Conservation (phyloP, 352 stramenopile genomes). For the Albugo candida region DNA sequence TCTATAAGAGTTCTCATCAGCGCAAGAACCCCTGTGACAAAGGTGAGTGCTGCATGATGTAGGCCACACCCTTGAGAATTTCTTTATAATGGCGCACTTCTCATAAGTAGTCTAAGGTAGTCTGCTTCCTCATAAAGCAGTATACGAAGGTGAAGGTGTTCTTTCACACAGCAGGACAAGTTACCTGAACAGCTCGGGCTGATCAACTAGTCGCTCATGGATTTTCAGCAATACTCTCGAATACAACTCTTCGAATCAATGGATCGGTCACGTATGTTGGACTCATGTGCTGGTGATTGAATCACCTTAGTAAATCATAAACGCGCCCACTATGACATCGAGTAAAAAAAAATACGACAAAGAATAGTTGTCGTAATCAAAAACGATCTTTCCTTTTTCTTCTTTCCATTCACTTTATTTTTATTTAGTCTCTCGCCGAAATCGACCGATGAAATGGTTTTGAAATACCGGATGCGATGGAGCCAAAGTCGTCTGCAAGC, state of each 20-base stretch:
- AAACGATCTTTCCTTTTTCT: slow-evolving; percentile 71
- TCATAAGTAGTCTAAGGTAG: too few species aligned
- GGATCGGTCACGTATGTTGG: too few species aligned
- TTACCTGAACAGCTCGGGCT: slow-evolving; percentile 31
- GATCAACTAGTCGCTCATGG: slow-evolving; percentile 36
- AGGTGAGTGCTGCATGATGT: too few species aligned
- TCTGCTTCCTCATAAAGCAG: too few species aligned
- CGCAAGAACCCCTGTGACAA: too few species aligned
- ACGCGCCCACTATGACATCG: slow-evolving; percentile 34
- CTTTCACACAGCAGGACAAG: background rate
- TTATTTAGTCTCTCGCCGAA: slow-evolving; percentile 43
- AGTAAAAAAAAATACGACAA: slow-evolving; percentile 36
- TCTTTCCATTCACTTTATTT: slow-evolving; percentile 65
- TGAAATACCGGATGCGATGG: slow-evolving; percentile 43
- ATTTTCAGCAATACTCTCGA: slow-evolving; percentile 53
- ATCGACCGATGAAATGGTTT: slow-evolving; percentile 34
- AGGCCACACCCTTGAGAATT: too few species aligned
- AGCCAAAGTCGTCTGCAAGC: slow-evolving; percentile 16
- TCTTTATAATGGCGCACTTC: too few species aligned
- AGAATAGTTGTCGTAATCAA: slow-evolving; percentile 43
- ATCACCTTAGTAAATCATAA: slow-evolving; percentile 36
- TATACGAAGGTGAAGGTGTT: too few species aligned
- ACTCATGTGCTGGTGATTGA: background rate
- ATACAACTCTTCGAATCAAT: slow-evolving; percentile 65
- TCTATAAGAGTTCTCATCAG: too few species aligned